Percentiles rank a stretch among this genome's conserved stretches.
Evolutionary conservation across 164 flowering plant species (phyloP).

Genomic region (Annona cherimola): DNA sequence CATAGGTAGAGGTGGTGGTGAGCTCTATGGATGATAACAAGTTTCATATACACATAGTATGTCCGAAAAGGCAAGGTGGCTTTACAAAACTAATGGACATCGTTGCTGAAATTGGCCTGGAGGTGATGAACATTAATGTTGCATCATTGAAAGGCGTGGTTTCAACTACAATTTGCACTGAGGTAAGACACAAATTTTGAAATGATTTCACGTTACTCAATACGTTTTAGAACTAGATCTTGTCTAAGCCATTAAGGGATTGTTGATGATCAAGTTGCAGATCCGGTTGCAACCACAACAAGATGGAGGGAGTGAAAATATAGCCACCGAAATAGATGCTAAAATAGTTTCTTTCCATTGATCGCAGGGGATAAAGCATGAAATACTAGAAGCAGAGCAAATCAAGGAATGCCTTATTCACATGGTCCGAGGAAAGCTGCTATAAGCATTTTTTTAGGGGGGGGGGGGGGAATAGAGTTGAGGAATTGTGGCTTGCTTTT

Average conservation of each 20-base stretch:
- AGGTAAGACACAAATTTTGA: slow-evolving; percentile 31
- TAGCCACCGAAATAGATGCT: too few relatives aligned
- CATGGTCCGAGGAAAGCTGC: neutral
- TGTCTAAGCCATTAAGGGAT: too few relatives aligned
- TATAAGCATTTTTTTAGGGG: too few relatives aligned
- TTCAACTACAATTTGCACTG: slow-evolving; percentile 34
- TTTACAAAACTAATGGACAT: slow-evolving; percentile 52
- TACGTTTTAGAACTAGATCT: too few relatives aligned
- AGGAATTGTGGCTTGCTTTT: too few relatives aligned
- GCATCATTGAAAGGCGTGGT: slow-evolving; percentile 45
- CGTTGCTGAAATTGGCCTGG: slow-evolving; percentile 43
- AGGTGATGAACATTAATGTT: slow-evolving; percentile 41
- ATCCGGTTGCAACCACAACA: too few relatives aligned
- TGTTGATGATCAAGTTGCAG: too few relatives aligned
- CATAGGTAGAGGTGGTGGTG: slow-evolving; percentile 54
- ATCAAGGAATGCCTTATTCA: slow-evolving; percentile 51
- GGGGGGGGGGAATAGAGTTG: too few relatives aligned
- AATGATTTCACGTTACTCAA: too few relatives aligned
- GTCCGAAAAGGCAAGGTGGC: slow-evolving; percentile 39
- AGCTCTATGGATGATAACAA: slow-evolving; percentile 28
- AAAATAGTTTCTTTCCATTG: neutral
- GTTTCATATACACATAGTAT: slow-evolving; percentile 47
- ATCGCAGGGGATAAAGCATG: slow-evolving; percentile 60
- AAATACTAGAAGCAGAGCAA: slow-evolving; percentile 60
- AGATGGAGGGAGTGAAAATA: too few relatives aligned